Evolutionary conservation across 1,284 basidiomycete genomes (phyloP).

Genomic region (Rhodotorula sp.): DNA sequence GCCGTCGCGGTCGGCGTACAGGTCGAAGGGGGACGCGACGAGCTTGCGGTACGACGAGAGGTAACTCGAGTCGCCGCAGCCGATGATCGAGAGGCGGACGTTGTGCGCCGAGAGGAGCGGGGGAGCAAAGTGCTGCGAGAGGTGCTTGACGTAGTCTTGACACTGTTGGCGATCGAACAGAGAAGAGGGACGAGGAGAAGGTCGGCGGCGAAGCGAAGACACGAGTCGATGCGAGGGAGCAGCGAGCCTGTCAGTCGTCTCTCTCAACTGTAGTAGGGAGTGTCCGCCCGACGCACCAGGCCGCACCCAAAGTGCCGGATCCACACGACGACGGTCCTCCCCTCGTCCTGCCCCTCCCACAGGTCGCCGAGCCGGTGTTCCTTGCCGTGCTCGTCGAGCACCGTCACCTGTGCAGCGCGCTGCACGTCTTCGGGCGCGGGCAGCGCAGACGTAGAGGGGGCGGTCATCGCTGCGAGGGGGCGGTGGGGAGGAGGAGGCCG

Average conservation of each 20-base stretch:
- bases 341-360: conserved; percentile 38
- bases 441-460: background rate
- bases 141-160: conserved; percentile 61
- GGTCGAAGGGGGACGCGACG: conserved; percentile 41
- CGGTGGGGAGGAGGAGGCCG: too few species aligned
- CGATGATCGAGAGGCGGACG: conserved; percentile 59
- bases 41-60: conserved; percentile 58
- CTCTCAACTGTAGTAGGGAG: too few species aligned
- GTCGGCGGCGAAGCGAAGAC: conserved; percentile 53
- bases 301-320: conserved; percentile 54
- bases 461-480: too few species aligned
- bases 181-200: too few species aligned
- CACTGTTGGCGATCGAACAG: background rate
- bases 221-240: background rate
- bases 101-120: conserved; percentile 52
- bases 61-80: conserved; percentile 64
- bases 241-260: too few species aligned
- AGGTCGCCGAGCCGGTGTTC: conserved; percentile 29
- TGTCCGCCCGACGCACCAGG: background rate
- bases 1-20: conserved; percentile 64
- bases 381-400: conserved; percentile 31
- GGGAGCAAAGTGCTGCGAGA: conserved; percentile 55
- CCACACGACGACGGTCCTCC: conserved; percentile 64
- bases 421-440: background rate
- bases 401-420: conserved; percentile 7